Evolutionary conservation across 2,329 filamentous ascomycete species (phyloP), one percentile per base, ranked within the genome.

Genomic region (Neospermospora avenae): DNA sequence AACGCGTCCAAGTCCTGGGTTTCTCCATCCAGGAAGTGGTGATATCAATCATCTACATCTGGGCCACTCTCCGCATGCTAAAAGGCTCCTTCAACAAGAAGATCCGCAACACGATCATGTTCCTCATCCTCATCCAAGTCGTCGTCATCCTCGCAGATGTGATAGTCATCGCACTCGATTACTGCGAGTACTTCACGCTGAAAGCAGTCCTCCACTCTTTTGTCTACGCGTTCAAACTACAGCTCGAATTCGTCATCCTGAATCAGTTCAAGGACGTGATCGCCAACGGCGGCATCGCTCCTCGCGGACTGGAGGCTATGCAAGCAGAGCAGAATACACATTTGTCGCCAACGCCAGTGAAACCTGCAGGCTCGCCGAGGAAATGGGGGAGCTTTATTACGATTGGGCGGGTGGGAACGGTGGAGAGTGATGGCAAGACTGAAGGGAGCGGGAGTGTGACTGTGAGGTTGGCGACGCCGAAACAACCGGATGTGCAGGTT

Each of bases 1-100:
- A 39, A 20, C 49, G 49, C 8, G 73, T 80, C 34, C 77, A 80
- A 67, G 78, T 80, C 74, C 77, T 76, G 10, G 75, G 74, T 0
- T 80, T 80, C 65, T 78, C 75, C 65, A 61, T 79, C 25, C 78
- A 80, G 65, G 77, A 80, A 60, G 75, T 78, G 51, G 72, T 79
- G 60, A 74, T 80, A 55, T 78, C 76, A 1, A 74, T 71, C 5
- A 70, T 78, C 37, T 80, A 77, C 65, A 78, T 80, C 57, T 58
- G 55, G 31, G 56, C 22, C 14, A 62, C 59, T 1, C n/a, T 57
- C 4, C 45, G 51, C 18, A 42, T 62, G 41, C 64, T 63, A 10
- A 52, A 52, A 14, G 49, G 49, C 3, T 52, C 49, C 2, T 52
- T 52, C 35, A 52, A 52, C 49, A 25, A 52, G 49, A 52, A 52